Evolutionary conservation across 2,329 filamentous ascomycete genomes (phyloP), one percentile per base, ranked within the genome.

Genomic region (Colletotrichum simmondsii): DNA sequence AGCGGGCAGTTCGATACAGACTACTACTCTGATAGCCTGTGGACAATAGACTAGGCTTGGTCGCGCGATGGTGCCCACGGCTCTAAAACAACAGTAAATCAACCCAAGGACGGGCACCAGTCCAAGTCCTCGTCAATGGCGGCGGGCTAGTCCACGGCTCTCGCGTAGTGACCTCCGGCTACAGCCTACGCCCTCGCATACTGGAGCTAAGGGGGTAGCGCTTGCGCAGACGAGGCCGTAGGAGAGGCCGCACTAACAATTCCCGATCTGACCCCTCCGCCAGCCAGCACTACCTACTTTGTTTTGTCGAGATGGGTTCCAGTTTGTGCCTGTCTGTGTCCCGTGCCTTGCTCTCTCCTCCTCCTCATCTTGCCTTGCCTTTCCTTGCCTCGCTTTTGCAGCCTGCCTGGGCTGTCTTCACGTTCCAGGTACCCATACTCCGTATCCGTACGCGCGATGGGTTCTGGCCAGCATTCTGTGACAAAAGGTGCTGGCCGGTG

Each of bases 121-220:
- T 46, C 46, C 30, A 53, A 54, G 57, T 57, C 26, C 65, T 53
- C 57, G 54, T 68, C 65, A 52, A 59, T 68, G 70, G 65, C 70
- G 70, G 65, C 70, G 65, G 65, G 59, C 53, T 70, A 60, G 65
- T 72, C 19, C 16, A 49, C 42, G 42, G 42, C 42, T 49, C 42
- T 19, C 16, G 19, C 19, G 65, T 60, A 52, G 30, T 42, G 0
- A 42, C 57, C 46, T 52, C 12, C 14, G 37, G 35, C 59, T 22
- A 14, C 24, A 14, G 14, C 24, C 26, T 19, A 14, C 24, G 22
- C 22, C 24, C 26, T 19, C 24, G 46, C 32, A 10, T 42, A 11
- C 26, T 10, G 42, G 59, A 24, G 28, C 37, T 30, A 49, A 30
- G 37, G 22, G 42, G 42, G 58, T 62, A 16, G 60, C 32, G 26